Conservation (phyloP, 2,329 filamentous ascomycete genomes). For the Chaetomiaceae sp. region DNA sequence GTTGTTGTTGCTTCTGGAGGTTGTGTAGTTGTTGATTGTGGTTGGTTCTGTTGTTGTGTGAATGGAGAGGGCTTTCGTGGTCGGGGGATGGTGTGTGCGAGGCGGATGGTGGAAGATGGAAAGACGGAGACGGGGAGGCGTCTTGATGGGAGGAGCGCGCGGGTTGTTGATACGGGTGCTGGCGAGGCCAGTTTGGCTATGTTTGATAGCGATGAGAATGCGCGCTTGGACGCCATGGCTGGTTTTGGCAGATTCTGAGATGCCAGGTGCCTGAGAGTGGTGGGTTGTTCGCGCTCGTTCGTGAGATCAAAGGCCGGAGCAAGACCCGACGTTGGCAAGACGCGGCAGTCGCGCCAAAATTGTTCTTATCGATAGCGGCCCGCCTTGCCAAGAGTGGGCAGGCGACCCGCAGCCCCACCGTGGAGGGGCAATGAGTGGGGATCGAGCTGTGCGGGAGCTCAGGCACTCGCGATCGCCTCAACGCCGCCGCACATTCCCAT, state of each 20-base stretch:
- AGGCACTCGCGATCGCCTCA: not conserved
- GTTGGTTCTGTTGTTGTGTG: conserved; percentile 38
- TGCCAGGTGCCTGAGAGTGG: not conserved
- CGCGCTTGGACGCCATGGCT: conserved; percentile 19
- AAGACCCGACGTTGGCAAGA: not conserved
- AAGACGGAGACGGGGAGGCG: conserved; percentile 1
- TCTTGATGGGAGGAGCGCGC: not conserved
- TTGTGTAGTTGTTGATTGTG: conserved; percentile 23
- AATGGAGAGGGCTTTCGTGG: conserved; percentile 32
- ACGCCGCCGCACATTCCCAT: too few relatives aligned
- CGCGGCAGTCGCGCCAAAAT: not conserved
- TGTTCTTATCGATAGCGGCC: conserved; percentile 15
- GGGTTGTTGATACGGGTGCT: not conserved
- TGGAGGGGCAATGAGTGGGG: conserved; percentile 5
- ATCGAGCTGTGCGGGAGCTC: not conserved
- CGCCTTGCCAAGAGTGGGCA: not conserved
- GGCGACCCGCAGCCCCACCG: too few relatives aligned
- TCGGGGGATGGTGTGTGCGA: conserved; percentile 31
- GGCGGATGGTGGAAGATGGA: conserved; percentile 16
- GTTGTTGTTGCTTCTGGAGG: conserved; percentile 3
- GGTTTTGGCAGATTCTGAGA: not conserved
- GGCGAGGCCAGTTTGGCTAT: conserved; percentile 5
- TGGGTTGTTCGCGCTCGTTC: not conserved
- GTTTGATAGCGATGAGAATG: conserved; percentile 7
- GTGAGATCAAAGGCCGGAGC: not conserved